Evolutionary conservation across 805 yeast species (phyloP), one percentile per base, ranked within the genome.

Genomic region (Blastobotrys parvus): DNA sequence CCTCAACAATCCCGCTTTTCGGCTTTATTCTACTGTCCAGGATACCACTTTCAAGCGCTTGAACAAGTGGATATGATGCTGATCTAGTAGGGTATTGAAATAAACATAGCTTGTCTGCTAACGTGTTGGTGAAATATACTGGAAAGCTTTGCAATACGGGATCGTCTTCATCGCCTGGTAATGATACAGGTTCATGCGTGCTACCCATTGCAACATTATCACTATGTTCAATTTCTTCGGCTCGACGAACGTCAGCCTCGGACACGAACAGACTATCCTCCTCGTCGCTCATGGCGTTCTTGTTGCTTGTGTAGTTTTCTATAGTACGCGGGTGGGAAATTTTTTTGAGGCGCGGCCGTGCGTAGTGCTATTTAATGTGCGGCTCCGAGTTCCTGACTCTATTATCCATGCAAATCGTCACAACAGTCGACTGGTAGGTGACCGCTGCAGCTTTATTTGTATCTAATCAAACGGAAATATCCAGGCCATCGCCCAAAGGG

Each of bases 21-120:
- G 74, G 74, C 55, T 88, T 90, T 46, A 82, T 59, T 34, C 81
- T 62, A 0, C 79, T 67, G 15, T 63, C 62, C 46, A 70, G 58
- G 27, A 67, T 57, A 8, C 62, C 57, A n/a, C 69, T 66, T 45
- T 65, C 65, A 29, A 56, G 58, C 1, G 55, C 55, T 2, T 59
- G 62, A 2, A 59, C 53, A 32, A 70, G 65, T 0, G 73, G 66
- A 40, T 73, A 63, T 4, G 52, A 56, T 36, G 64, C 63, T 7
- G 78, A 68, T 37, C 82, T 65, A 3, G 82, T 80, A 2, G 84
- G 83, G 51, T 74, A 80, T 55, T 80, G 88, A 32, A 80, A 55
- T 3, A 78, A 52, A 39, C 65, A 64, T 13, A 78, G 46, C 17
- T 60, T 48, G 27, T 60, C 51, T 5, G 57, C 50, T 13, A 58